Evolutionary conservation across 768 basidiomycete genomes (phyloP).

Genomic region (Nidularia sp.): DNA sequence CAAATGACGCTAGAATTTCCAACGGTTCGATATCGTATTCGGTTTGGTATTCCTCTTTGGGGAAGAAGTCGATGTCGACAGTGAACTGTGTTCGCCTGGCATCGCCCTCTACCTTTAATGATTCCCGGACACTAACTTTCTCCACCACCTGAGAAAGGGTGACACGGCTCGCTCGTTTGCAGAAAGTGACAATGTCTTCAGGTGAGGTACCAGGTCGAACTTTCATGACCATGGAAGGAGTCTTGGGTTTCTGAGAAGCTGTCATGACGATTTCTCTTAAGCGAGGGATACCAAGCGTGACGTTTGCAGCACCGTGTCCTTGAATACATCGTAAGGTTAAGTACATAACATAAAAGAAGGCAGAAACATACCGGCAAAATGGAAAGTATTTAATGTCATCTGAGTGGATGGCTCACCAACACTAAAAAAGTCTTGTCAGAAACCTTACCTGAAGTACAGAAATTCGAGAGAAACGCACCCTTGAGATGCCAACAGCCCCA

Average conservation of each 20-base stretch:
- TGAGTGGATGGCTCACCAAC: constrained; percentile 99
- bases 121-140: constrained; percentile 76
- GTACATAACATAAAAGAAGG: not conserved
- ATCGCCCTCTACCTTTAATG: constrained; percentile 59
- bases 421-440: constrained; percentile 36
- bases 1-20: constrained; percentile 73
- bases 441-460: not conserved
- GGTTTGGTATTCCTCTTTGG: constrained; percentile 72
- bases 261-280: constrained; percentile 99
- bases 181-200: constrained; percentile 68
- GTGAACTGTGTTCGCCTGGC: constrained; percentile 77
- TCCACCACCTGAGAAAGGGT: constrained; percentile 88
- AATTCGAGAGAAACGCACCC: constrained; percentile 55
- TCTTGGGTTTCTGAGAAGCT: constrained; percentile 91
- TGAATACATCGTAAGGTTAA: constrained; percentile 5
- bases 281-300: constrained; percentile 98
- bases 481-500: constrained; percentile 94
- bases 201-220: constrained; percentile 49
- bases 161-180: constrained; percentile 84
- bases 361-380: constrained; percentile 76
- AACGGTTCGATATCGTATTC: constrained; percentile 75
- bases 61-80: constrained; percentile 82
- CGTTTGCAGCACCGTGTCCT: constrained; percentile 99
- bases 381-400: constrained; percentile 99
- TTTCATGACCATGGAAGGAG: constrained; percentile 92